Percentiles rank a stretch among this genome's conserved stretches.
phyloP scores from a whole-genome alignment of 495 filamentous ascomycete species.

The Hamigera avellanea region DNA sequence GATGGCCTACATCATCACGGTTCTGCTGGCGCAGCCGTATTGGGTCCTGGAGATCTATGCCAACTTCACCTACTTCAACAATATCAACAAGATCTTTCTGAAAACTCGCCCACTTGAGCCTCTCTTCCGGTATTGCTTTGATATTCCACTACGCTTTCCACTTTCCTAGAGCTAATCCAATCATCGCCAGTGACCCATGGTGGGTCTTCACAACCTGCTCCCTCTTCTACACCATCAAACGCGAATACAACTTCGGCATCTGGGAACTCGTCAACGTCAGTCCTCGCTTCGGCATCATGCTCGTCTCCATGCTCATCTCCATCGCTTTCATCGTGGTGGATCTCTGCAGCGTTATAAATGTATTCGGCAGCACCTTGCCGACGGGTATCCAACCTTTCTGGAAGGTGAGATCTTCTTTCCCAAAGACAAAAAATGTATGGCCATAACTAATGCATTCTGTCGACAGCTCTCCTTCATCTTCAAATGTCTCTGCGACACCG shows the following conservation, averaged over 20 bases:
- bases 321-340: conserved; percentile 45
- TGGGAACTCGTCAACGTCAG: conserved; percentile 35
- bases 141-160: background rate
- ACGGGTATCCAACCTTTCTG: conserved; percentile 30
- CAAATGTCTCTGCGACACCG: conserved; percentile 47
- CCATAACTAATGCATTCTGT: no score
- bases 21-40: conserved; percentile 30
- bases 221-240: conserved; percentile 44
- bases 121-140: conserved; percentile 27
- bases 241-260: conserved; percentile 37
- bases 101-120: conserved; percentile 40
- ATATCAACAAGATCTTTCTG: conserved; percentile 37
- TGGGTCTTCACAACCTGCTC: conserved; percentile 43
- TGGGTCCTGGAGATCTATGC: conserved; percentile 38
- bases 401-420: conserved; percentile 16
- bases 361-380: conserved; percentile 15
- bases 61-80: conserved; percentile 38
- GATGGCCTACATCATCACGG: conserved; percentile 26
- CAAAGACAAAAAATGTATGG: no score
- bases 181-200: conserved; percentile 41
- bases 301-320: conserved; percentile 40
- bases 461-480: conserved; percentile 40
- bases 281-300: conserved; percentile 46
- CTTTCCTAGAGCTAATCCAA: background rate
- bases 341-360: conserved; percentile 19